phyloP scores from a whole-genome alignment of 2,329 filamentous ascomycete genomes.

The Trichophyton equinum region DNA sequence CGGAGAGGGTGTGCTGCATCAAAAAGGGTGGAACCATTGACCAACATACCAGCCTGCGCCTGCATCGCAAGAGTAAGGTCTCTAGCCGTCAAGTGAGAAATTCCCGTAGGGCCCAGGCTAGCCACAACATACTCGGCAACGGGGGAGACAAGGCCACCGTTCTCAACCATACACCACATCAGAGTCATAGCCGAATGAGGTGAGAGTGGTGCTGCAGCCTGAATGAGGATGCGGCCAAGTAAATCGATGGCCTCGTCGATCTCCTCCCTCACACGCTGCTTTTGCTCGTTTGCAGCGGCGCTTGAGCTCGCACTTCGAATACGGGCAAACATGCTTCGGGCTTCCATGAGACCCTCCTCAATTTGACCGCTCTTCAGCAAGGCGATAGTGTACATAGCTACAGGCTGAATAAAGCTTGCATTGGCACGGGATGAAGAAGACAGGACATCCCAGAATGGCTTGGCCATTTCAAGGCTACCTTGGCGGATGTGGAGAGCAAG shows the following conservation, averaged over 20 bases:
- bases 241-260: conserved; percentile 77
- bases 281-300: conserved; percentile 29
- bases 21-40: conserved; percentile 28
- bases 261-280: conserved; percentile 55
- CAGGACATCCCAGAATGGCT: conserved; percentile 68
- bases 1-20: conserved; percentile 48
- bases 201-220: conserved; percentile 40
- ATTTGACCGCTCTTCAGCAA: conserved; percentile 76
- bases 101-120: conserved; percentile 47
- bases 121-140: conserved; percentile 50
- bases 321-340: conserved; percentile 74
- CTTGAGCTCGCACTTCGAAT: conserved; percentile 51
- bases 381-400: conserved; percentile 80
- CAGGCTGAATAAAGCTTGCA: conserved; percentile 65
- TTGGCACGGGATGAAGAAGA: conserved; percentile 46
- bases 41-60: conserved; percentile 42
- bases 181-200: conserved; percentile 46
- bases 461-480: conserved; percentile 64
- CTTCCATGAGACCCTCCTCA: conserved; percentile 65
- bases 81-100: conserved; percentile 40
- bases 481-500: conserved; percentile 75
- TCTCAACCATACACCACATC: conserved; percentile 53
- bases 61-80: conserved; percentile 49
- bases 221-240: conserved; percentile 45
- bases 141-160: conserved; percentile 48